phyloP scores from a whole-genome alignment of 176 grass and related monocot species.

The Oryza brachyantha region DNA sequence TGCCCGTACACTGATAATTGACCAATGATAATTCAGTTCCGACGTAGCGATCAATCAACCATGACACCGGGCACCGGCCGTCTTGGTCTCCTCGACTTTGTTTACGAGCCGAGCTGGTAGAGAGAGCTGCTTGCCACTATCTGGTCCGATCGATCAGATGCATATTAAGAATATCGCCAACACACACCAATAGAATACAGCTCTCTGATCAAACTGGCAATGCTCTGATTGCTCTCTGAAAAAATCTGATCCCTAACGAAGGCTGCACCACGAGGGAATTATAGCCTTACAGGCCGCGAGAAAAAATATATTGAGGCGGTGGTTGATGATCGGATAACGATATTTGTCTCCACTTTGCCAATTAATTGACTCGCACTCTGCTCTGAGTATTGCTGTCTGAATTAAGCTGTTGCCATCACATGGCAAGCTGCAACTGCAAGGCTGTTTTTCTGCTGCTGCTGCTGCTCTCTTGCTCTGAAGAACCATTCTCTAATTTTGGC shows the following conservation, averaged over 20 bases:
- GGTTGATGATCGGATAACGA: conserved; percentile 16
- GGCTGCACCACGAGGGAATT: not conserved
- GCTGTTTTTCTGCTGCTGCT: not conserved
- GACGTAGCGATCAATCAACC: conserved; percentile 6
- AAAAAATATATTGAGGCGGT: not conserved
- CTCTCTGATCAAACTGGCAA: not conserved
- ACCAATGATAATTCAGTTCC: not conserved
- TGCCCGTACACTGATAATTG: not conserved
- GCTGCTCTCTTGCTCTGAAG: not conserved
- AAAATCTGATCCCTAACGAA: not conserved
- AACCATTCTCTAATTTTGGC: not conserved
- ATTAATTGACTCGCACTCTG: conserved; percentile 9
- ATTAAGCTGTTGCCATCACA: not conserved
- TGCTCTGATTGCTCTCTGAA: not conserved
- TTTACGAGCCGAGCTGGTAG: not conserved
- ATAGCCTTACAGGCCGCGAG: not conserved
- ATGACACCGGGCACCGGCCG: not conserved
- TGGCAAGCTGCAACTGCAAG: conserved; percentile 5
- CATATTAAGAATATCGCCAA: conserved; percentile 1
- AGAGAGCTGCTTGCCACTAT: conserved; percentile 16
- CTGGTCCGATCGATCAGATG: not conserved
- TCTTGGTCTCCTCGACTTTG: too few species aligned
- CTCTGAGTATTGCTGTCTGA: not conserved
- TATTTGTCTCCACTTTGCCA: conserved; percentile 3
- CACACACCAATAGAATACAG: not conserved